Conservation (phyloP, 1,284 basidiomycete species). For the Malassezia caprae region DNA sequence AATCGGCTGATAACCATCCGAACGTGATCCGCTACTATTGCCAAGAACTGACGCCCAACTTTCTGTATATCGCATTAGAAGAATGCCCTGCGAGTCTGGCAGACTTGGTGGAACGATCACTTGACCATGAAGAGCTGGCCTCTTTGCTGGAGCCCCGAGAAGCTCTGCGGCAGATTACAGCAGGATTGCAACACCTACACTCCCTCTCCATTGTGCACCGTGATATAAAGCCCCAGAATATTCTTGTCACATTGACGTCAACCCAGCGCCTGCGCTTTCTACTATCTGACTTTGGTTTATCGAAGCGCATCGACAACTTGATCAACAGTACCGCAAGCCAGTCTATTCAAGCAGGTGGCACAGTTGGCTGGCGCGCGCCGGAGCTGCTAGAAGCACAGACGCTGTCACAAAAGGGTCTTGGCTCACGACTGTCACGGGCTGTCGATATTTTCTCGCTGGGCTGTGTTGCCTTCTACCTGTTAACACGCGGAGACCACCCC, state of each 20-base stretch:
- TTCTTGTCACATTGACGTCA: constrained; percentile 57
- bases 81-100: constrained; percentile 88
- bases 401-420: constrained; percentile 21
- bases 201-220: constrained; percentile 91
- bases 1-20: constrained; percentile 84
- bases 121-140: constrained; percentile 31
- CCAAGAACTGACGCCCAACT: constrained; percentile 66
- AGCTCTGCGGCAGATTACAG: constrained; percentile 74
- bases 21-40: constrained; percentile 96
- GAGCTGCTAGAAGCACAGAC: constrained; percentile 32
- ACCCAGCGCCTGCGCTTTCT: constrained; percentile 42
- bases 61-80: constrained; percentile 94
- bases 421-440: constrained; percentile 36
- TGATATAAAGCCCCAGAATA: constrained; percentile 98
- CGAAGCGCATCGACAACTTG: constrained; percentile 40
- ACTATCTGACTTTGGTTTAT: constrained; percentile 46
- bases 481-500: constrained; percentile 44
- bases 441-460: constrained; percentile 47
- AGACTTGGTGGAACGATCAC: constrained; percentile 66
- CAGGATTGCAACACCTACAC: constrained; percentile 80
- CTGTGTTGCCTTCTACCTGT: constrained; percentile 44
- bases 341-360: constrained; percentile 43
- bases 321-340: constrained; percentile 45
- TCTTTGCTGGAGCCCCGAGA: constrained; percentile 60
- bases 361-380: constrained; percentile 45